A percentile compares a stretch with the other conserved stretches of the same genome.
These are phyloP conservation scores for Encephalitozoon cuniculi DNA, from an alignment of 371 early-diverging fungal species.

Conservation along the genomic window DNA sequence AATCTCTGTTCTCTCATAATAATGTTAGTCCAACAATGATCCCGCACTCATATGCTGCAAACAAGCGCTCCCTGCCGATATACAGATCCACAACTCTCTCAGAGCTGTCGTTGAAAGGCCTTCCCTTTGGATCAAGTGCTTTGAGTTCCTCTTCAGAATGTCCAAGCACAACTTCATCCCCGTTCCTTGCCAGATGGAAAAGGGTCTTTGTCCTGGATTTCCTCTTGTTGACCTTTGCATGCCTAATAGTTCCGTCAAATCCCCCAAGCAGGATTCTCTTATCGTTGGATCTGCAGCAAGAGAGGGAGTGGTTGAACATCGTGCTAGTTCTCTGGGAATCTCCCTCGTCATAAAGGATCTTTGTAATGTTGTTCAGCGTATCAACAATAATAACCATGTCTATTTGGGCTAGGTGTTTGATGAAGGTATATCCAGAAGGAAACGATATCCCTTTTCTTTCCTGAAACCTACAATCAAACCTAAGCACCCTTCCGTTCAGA, in stretches of 20 bases:
- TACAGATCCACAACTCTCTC: background rate
- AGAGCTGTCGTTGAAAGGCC: background rate
- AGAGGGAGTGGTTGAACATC: background rate
- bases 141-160: background rate
- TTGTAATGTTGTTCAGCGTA: background rate
- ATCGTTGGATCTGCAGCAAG: background rate
- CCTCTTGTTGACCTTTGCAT: constrained; percentile 2
- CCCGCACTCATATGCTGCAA: background rate
- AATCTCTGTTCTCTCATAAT: background rate
- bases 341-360: background rate
- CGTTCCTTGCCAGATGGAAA: background rate
- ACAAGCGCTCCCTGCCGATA: background rate
- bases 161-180: background rate
- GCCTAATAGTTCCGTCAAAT: background rate
- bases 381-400: background rate
- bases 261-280: background rate
- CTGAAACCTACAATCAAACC: background rate
- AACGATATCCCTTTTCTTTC: background rate
- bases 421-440: constrained; percentile 2
- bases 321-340: background rate
- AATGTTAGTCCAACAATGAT: background rate
- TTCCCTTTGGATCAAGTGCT: background rate
- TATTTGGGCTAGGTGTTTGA: background rate
- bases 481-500: background rate
- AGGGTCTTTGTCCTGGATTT: background rate